A percentile compares a stretch with the other conserved stretches of the same genome.
phyloP scores from a whole-genome alignment of 371 early-diverging fungal genomes.

The Sporodiniella umbellata region DNA sequence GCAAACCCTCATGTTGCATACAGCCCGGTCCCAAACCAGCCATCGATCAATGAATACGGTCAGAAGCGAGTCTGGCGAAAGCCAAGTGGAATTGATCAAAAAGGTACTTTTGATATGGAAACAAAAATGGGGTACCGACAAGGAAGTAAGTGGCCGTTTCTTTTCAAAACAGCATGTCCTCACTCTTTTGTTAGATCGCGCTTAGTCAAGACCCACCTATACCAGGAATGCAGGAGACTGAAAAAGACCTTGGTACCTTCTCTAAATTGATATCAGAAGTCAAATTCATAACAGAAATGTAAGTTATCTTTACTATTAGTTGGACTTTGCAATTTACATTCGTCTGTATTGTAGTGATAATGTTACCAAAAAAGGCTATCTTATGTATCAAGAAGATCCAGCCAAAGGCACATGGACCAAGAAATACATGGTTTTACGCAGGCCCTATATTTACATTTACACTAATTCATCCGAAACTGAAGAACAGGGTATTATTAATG shows the following conservation, averaged over 20 bases:
- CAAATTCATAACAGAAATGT: constrained; percentile 54
- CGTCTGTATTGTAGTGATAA: constrained; percentile 40
- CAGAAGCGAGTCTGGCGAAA: constrained; percentile 7
- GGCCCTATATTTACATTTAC: constrained; percentile 82
- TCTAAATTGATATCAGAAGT: constrained; percentile 56
- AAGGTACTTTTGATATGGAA: constrained; percentile 50
- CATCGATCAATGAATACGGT: constrained; percentile 14
- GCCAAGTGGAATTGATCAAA: constrained; percentile 26
- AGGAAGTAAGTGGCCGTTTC: constrained; percentile 43
- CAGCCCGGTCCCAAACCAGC: constrained; percentile 23
- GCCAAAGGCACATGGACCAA: constrained; percentile 69
- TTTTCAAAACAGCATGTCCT: constrained; percentile 1
- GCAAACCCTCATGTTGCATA: constrained; percentile 26
- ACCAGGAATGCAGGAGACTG: constrained; percentile 37
- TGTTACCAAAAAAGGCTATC: constrained; percentile 57
- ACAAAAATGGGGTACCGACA: constrained; percentile 35
- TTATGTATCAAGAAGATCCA: constrained; percentile 60
- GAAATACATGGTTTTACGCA: constrained; percentile 80
- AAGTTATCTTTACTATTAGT: constrained; percentile 7
- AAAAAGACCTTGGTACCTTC: constrained; percentile 14
- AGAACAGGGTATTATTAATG: constrained; percentile 69
- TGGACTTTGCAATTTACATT: not conserved
- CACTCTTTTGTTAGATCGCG: constrained; percentile 35
- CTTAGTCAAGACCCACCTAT: constrained; percentile 50
- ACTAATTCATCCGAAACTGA: constrained; percentile 56